Evolutionary conservation across 1,284 basidiomycete genomes (phyloP), one percentile per base, ranked within the genome.

Genomic region (Boletus semigastroideus): DNA sequence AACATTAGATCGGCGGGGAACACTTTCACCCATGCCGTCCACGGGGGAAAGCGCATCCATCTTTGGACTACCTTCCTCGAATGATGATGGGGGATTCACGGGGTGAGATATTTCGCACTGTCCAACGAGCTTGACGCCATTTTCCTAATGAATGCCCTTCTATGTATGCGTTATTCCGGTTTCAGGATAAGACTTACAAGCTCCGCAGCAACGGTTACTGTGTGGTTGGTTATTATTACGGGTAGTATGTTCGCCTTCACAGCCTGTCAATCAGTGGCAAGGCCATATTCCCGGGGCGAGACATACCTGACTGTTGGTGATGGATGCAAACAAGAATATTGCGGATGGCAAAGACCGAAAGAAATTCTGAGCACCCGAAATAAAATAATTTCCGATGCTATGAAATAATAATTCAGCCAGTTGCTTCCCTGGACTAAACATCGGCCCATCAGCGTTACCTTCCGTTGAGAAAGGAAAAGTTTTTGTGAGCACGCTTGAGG

Each of bases 41-140:
- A 75, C 61, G 25, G 76, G 74, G 22, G 76, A 78, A 56, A 64
- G 65, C 42, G 66, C 62, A 37, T 71, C 72, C 36, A 63, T 58
- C 33, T 72, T 65, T 46, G 51, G 50, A 48, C 14, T 12, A 12
- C 55, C 57, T 63, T 68, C 64, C 39, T 54, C 54, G 39, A 72
- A 70, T 31, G 70, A 63, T 46, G 69, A 62, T 16, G 54, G 49
- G 2, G 60, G 60, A 36, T 72, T 68, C 8, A 90, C 81, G 0
- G 96, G 96, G 69, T 99, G 96, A 1, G 94, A 97, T 59, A 99
- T 98, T 66, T 97, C 93, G 68, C 94, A 98, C 72, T 99, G 96
- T 2, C 96, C 96, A 25, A 98, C 86, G 25, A 98, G 81, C 45
- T 80, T 83, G 31, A 79, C 75, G 8, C 88, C 90, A 62, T 95